Conservation (phyloP, 1,284 basidiomycete species). For the Fomitopsis palustris region DNA sequence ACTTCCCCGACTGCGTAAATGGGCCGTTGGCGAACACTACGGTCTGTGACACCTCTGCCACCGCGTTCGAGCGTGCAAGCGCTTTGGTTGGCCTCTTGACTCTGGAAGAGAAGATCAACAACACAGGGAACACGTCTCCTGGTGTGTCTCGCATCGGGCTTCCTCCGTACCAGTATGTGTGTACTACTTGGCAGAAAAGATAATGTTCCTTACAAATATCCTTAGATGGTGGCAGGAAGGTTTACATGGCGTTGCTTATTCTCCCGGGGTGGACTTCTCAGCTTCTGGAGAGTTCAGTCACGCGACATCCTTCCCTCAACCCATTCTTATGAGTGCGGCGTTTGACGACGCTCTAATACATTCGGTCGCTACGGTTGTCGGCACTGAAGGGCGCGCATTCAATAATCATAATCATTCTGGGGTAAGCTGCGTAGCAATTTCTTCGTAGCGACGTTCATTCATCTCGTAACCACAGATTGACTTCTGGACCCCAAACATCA, state of each 20-base stretch:
- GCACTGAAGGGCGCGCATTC: slow-evolving; percentile 55
- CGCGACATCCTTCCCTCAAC: slow-evolving; percentile 52
- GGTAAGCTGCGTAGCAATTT: neutral
- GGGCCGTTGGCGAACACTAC: slow-evolving; percentile 41
- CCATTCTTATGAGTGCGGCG: slow-evolving; percentile 32
- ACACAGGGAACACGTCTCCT: slow-evolving; percentile 44
- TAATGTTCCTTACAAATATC: neutral
- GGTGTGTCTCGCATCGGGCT: slow-evolving; percentile 50
- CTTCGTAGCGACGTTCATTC: neutral
- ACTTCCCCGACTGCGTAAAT: slow-evolving; percentile 45
- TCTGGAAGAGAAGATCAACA: slow-evolving; percentile 45
- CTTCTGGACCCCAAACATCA: slow-evolving; percentile 58
- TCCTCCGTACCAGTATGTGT: slow-evolving; percentile 48
- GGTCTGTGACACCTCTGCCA: slow-evolving; percentile 46
- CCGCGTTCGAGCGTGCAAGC: slow-evolving; percentile 42
- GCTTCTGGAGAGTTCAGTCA: slow-evolving; percentile 46
- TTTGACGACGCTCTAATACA: slow-evolving; percentile 50
- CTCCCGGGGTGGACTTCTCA: slow-evolving; percentile 49
- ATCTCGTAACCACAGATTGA: slow-evolving; percentile 28
- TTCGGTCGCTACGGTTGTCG: slow-evolving; percentile 43
- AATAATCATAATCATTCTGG: slow-evolving; percentile 48
- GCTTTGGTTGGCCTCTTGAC: slow-evolving; percentile 47
- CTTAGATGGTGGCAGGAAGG: slow-evolving; percentile 9
- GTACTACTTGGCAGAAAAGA: slow-evolving; percentile 22
- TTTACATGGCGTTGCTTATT: slow-evolving; percentile 50